Evolutionary conservation across 768 basidiomycete genomes (phyloP), one percentile per base, ranked within the genome.

Genomic region (Lactarius quietus): DNA sequence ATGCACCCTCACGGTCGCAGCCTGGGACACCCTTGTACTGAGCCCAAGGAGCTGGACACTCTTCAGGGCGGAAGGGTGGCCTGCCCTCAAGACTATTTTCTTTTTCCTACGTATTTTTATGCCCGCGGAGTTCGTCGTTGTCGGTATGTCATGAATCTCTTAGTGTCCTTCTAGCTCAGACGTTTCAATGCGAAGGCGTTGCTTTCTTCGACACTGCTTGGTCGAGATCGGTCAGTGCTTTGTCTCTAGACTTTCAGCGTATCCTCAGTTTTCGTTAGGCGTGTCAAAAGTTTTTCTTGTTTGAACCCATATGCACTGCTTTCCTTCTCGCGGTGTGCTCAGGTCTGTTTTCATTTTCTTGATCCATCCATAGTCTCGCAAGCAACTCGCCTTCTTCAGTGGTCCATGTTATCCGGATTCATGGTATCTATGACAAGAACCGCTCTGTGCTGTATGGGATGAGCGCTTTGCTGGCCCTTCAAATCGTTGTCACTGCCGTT

Each of bases 21-120:
- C 92, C 8, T 93, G 92, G 92, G 92, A 94, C 71, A 87, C 91
- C 39, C 85, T 94, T 71, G 92, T 94, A 39, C 83, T 94, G 57
- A 87, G 87, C 10, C 92, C 92, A 0, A 79, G 92, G 61, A 86
- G 88, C 55, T 93, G 86, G 84, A 83, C 86, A 33, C 84, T 94
- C 64, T 73, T 86, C 66, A 84, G 82, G 69, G 78, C 81, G 14
- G 76, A 77, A 56, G 78, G 82, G 29, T 93, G 92, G 92, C 91
- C 92, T 2, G 74, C 82, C 1, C 84, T 94, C 73, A 93, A 94
- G 75, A 74, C 86, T 43, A 78, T 92, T 62, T 92, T 87, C 77
- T 83, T 88, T 74, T 85, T 93, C 73, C 74, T 94, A 57, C 79
- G 90, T 33, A 18, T 88, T 53, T 87, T 89, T 76, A 91, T 93